phyloP scores from a whole-genome alignment of 805 yeast species.

The Wickerhamiella vanderwaltii region DNA sequence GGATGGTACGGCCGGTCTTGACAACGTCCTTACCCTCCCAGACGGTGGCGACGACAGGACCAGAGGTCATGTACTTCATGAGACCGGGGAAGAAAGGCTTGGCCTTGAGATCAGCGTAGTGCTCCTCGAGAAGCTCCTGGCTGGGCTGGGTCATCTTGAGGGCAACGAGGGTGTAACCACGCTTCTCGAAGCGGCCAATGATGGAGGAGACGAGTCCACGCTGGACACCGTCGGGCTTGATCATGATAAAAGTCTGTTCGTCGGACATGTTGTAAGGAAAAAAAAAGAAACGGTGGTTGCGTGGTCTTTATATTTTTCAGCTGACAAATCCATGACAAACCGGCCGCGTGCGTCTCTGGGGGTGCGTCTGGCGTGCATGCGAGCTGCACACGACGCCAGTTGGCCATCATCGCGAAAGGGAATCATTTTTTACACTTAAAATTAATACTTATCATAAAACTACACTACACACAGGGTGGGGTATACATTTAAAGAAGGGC shows the following conservation, averaged over 20 bases:
- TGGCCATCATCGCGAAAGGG: too few species aligned
- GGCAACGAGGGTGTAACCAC: constrained; percentile 96
- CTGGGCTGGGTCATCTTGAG: constrained; percentile 83
- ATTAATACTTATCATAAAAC: too few species aligned
- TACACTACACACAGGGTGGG: too few species aligned
- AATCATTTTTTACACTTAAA: too few species aligned
- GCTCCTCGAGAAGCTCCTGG: constrained; percentile 78
- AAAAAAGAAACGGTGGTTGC: not conserved
- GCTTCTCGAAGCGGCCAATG: constrained; percentile 85
- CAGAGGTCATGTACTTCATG: constrained; percentile 91
- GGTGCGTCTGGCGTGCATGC: too few species aligned
- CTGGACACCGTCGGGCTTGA: constrained; percentile 97
- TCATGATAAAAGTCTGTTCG: constrained; percentile 26
- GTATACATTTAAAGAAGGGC: constrained; percentile 10
- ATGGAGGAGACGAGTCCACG: constrained; percentile 90
- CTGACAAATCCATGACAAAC: not conserved
- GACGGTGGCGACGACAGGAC: constrained; percentile 97
- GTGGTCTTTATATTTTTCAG: constrained; percentile 12
- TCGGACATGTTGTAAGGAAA: constrained; percentile 18
- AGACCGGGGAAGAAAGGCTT: constrained; percentile 98
- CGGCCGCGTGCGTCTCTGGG: not conserved
- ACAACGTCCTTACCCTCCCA: constrained; percentile 99
- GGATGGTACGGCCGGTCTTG: constrained; percentile 92
- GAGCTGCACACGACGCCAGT: too few species aligned
- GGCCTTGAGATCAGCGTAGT: constrained; percentile 87